Evolutionary conservation across 257 asterid genomes (phyloP), one percentile per base, ranked within the genome.

Genomic region (Solanum clarkiae): DNA sequence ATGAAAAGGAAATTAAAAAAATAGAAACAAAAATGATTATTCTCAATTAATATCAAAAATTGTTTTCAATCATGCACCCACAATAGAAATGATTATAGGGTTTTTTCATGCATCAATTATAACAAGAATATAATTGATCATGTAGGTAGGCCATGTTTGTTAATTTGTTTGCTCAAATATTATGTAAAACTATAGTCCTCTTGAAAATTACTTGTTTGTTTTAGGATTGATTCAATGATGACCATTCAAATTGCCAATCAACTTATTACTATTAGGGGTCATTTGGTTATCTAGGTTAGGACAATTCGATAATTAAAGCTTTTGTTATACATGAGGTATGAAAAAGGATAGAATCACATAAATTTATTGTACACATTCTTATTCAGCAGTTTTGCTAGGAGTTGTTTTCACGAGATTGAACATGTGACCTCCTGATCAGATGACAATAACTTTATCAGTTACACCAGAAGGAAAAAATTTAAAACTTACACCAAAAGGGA

Each of bases 1-100:
- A 49, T 75, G 53, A 26, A 26, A 53, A 49, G n/a, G 26, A 17
- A 14, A 74, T 29, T 2, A 18, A 16, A 77, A 22, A n/a, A 44
- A 75, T 60, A 22, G 0, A 15, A 32, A 15, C 15, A 7, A 1
- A 49, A 77, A 77, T 24, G 47, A 53, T 53, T 16, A 6, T 14
- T 77, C 47, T 57, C 26, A 60, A 82, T 17, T 60, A 62, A 5
- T 17, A 55, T 26, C 77, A 82, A 20, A 82, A 82, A 57, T 62
- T 63, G 85, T 47, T 82, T 10, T 82, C 79, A 82, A 62, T 82
- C 85, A 82, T 62, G 59, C 85, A 66, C 85, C 79, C 49, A 82
- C 85, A 77, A 62, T 82, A n/a, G 59, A 63, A 82, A 82, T 82
- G 62, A 82, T 82, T 44, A 20, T 69, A 51, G 79, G 79, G 75